Percentiles rank a stretch among this genome's conserved stretches.
phyloP scores from a whole-genome alignment of 2,329 filamentous ascomycete genomes.

The Aspergillus sp. region DNA sequence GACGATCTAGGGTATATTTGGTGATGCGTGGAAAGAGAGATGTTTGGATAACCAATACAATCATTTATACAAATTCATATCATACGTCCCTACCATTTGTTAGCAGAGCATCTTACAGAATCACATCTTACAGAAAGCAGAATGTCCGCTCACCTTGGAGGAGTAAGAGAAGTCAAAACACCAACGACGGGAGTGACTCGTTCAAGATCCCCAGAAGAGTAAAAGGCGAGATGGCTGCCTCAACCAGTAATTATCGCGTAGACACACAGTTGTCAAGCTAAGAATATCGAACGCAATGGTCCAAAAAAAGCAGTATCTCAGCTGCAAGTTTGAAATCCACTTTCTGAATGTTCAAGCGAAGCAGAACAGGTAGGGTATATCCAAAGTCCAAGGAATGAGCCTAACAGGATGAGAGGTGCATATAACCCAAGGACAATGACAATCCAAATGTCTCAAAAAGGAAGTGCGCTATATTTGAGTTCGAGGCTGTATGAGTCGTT shows the following conservation, averaged over 20 bases:
- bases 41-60: constrained; percentile 20
- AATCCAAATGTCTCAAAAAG: not conserved
- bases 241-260: not conserved
- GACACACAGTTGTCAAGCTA: not conserved
- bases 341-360: too few species aligned
- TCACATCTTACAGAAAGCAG: not conserved
- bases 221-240: not conserved
- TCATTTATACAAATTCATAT: constrained; percentile 19
- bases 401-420: not conserved
- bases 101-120: constrained; percentile 1
- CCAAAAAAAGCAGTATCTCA: not conserved
- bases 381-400: not conserved
- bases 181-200: not conserved
- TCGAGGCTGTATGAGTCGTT: too few species aligned
- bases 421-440: not conserved
- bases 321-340: too few species aligned
- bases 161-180: too few species aligned
- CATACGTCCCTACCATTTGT: constrained; percentile 8
- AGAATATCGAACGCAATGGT: not conserved
- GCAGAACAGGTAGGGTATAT: too few species aligned
- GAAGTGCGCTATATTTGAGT: too few species aligned
- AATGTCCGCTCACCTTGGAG: not conserved
- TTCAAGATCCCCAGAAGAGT: not conserved
- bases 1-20: constrained; percentile 19
- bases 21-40: constrained; percentile 9